Evolutionary conservation across 2,329 filamentous ascomycete genomes (phyloP), one percentile per base, ranked within the genome.

Genomic region (Colletotrichum sp.): DNA sequence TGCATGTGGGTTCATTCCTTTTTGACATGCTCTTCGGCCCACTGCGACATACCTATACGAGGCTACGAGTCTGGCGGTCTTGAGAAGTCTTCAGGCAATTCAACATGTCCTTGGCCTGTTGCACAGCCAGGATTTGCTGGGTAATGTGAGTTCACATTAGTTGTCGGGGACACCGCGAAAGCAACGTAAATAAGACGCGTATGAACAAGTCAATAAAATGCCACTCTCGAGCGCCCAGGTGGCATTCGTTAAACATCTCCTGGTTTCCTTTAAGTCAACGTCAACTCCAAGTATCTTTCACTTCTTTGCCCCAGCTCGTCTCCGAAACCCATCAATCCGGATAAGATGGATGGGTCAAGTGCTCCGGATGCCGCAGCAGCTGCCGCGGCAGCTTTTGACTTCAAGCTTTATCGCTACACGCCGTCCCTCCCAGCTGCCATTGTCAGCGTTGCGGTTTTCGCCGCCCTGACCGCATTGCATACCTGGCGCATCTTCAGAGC

Each of bases 381-480:
- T 15, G n/a, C 55, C 9, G 64, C 28, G 4, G 69, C 13, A 1
- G 59, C 15, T 4, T 78, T 78, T 36, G 74, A 77, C 34, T 79
- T 79, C 63, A 26, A 75, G 32, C 73, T 78, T 3, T 79, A 79
- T 32, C 76, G 74, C 18, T 79, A 79, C 44, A 77, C 36, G 10
- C 77, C 77, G 3, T 79, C 78, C 8, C 63, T 79, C 2, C 15
- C 66, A 3, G 78, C 73, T 4, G 78, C 78, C 3, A 69, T 77
- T 6, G 69, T 69, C 28, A 71, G 63, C 6, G 71, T 67, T 2
- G 49, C 39, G 2, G n/a, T 77, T 8, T 79, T 79, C n/a, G 73
- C 68, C 10, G 21, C 64, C 28, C 24, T 79, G 2, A 72, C 76
- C 3, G 10, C 55, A 8, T 9, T 62, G 1, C 78, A 79, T 8